Evolutionary conservation across 1,139 yeast species (phyloP), one percentile per base, ranked within the genome.

Genomic region (Saccharomyces hybrid): DNA sequence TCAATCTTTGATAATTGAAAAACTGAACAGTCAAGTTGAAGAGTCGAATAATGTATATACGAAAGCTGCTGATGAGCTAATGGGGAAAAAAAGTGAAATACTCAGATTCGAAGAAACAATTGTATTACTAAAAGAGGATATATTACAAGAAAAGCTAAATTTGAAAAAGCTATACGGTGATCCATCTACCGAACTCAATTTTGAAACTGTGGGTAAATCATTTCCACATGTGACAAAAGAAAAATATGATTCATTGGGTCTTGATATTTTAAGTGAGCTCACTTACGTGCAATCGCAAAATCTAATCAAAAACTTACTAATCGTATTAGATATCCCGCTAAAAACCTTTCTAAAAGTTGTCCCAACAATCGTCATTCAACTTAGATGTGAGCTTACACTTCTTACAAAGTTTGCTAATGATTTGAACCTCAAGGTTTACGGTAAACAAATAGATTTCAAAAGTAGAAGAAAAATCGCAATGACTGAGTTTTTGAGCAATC

Each of bases 211-310:
- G 5, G 50, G 51, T 14, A 55, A 54, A 42, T 50, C 54, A 3
- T 57, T 53, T 31, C 56, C 58, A 7, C 59, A 55, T 26, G 50
- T 63, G 42, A 53, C 55, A 1, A 56, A 53, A 27, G 58, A 57
- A 44, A 50, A 50, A 2, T 68, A 68, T 54, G 55, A 58, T 2
- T 44, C 52, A 2, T 61, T 70, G 28, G 61, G 60, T 51, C 58
- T 72, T 55, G 66, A 62, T 32, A 47, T 53, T n/a, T n/a, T n/a
- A n/a, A n/a, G n/a, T n/a, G n/a, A n/a, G n/a, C n/a, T n/a, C n/a
- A n/a, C n/a, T n/a, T n/a, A n/a, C n/a, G n/a, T n/a, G n/a, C n/a
- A 67, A 44, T 61, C 69, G 25, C 70, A 66, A 52, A 71, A 72
- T 52, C 56, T 67, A 5, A 55, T 71, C 16, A 71, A 70, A 55